Conservation (phyloP, 495 filamentous ascomycete genomes). For the Aspergillus heteromorphus region DNA sequence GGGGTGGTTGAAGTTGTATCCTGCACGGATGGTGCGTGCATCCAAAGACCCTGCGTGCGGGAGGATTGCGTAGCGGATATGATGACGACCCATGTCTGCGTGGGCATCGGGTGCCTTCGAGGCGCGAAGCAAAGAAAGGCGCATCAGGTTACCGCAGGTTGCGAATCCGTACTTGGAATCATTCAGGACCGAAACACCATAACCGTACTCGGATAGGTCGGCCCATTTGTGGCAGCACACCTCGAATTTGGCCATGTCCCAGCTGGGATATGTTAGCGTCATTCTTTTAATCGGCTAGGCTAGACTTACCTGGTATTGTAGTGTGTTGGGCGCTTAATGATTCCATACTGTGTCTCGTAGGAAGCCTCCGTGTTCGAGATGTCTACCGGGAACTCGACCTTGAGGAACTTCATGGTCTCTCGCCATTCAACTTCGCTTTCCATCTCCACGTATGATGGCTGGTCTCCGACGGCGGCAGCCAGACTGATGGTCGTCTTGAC, state of each 20-base stretch:
- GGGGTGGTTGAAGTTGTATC: conserved; percentile 85
- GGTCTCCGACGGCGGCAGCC: conserved; percentile 54
- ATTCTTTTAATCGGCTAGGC: neutral
- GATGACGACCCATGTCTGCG: conserved; percentile 92
- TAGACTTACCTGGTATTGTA: conserved; percentile 71
- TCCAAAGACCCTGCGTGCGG: conserved; percentile 73
- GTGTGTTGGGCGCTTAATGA: conserved; percentile 83
- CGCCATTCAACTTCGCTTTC: conserved; percentile 83
- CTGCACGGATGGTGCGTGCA: conserved; percentile 70
- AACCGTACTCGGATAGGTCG: conserved; percentile 87
- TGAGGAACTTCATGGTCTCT: conserved; percentile 95
- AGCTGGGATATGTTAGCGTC: conserved; percentile 39
- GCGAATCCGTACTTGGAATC: conserved; percentile 98
- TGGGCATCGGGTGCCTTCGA: conserved; percentile 96
- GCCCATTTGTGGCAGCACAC: conserved; percentile 97
- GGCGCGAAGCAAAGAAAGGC: conserved; percentile 78
- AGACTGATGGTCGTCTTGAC: conserved; percentile 83
- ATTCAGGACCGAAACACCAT: conserved; percentile 91
- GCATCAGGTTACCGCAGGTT: conserved; percentile 85
- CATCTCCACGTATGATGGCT: conserved; percentile 71
- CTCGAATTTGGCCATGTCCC: conserved; percentile 99
- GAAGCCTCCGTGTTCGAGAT: conserved; percentile 85
- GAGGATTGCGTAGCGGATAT: conserved; percentile 85
- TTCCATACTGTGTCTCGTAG: conserved; percentile 94
- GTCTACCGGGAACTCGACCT: conserved; percentile 97